Evolutionary conservation across 495 filamentous ascomycete genomes (phyloP).

Genomic region (Aspergillus diversus): DNA sequence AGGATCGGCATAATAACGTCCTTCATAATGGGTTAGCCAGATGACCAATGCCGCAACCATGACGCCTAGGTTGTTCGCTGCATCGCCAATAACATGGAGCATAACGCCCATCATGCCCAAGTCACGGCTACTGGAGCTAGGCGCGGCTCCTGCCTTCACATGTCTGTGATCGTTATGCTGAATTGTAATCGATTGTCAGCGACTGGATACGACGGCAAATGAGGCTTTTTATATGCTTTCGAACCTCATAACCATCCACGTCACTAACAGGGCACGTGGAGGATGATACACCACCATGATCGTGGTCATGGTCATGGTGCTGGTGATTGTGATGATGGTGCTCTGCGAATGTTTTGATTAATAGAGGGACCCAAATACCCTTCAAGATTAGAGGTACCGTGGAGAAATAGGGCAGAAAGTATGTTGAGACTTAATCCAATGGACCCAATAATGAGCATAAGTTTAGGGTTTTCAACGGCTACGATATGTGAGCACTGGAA

Average conservation of each 20-base stretch:
- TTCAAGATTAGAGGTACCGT: constrained; percentile 49
- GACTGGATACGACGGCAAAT: neutral
- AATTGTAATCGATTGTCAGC: constrained; percentile 26
- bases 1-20: constrained; percentile 51
- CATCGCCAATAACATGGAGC: constrained; percentile 51
- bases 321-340: constrained; percentile 17
- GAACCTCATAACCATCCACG: constrained; percentile 11
- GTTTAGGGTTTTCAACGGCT: constrained; percentile 38
- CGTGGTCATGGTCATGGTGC: constrained; percentile 14
- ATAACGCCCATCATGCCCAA: constrained; percentile 51
- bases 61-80: constrained; percentile 51
- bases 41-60: constrained; percentile 48
- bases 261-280: neutral
- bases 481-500: constrained; percentile 22
- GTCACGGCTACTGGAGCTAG: constrained; percentile 28
- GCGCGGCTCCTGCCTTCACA: constrained; percentile 24
- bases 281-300: constrained; percentile 7
- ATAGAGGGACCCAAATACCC: neutral
- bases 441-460: constrained; percentile 80
- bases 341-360: constrained; percentile 9
- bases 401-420: constrained; percentile 75
- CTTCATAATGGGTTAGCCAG: constrained; percentile 40
- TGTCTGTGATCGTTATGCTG: constrained; percentile 63
- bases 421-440: constrained; percentile 81
- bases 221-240: neutral